phyloP scores from a whole-genome alignment of 2,329 filamentous ascomycete genomes.

The Colletotrichum orchidophilum region DNA sequence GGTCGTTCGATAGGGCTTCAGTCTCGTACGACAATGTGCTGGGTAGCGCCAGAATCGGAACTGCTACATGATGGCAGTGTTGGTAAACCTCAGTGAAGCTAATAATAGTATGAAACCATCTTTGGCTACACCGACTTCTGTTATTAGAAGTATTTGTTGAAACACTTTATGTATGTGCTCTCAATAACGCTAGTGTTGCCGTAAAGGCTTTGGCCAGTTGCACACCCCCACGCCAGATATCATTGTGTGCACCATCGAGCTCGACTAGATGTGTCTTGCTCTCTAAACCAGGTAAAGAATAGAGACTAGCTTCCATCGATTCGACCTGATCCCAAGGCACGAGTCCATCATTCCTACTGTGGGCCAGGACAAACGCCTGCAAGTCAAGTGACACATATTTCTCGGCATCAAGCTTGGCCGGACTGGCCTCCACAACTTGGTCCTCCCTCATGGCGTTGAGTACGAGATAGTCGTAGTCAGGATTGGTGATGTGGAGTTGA shows the following conservation, averaged over 20 bases:
- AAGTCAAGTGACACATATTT: neutral
- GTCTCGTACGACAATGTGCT: neutral
- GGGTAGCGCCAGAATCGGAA: neutral
- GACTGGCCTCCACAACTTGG: slow-evolving; percentile 57
- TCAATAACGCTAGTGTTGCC: neutral
- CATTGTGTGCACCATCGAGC: slow-evolving; percentile 16
- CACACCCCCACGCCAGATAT: slow-evolving; percentile 12
- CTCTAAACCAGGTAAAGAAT: neutral
- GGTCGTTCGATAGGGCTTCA: neutral
- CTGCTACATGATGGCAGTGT: neutral
- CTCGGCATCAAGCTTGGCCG: slow-evolving; percentile 50
- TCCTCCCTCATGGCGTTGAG: slow-evolving; percentile 67
- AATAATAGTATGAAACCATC: neutral
- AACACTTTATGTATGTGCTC: neutral
- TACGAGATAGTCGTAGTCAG: slow-evolving; percentile 68
- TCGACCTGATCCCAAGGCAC: slow-evolving; percentile 23
- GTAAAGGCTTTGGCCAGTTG: slow-evolving; percentile 15
- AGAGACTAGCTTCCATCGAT: neutral
- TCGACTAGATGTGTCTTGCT: neutral
- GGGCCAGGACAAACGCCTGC: slow-evolving; percentile 10
- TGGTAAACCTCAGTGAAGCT: neutral
- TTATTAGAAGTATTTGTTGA: neutral
- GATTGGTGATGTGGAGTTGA: slow-evolving; percentile 57
- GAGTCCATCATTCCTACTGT: slow-evolving; percentile 20
- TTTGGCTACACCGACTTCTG: neutral